Conservation (phyloP, 371 early-diverging fungal genomes). For the Ordospora colligata region DNA sequence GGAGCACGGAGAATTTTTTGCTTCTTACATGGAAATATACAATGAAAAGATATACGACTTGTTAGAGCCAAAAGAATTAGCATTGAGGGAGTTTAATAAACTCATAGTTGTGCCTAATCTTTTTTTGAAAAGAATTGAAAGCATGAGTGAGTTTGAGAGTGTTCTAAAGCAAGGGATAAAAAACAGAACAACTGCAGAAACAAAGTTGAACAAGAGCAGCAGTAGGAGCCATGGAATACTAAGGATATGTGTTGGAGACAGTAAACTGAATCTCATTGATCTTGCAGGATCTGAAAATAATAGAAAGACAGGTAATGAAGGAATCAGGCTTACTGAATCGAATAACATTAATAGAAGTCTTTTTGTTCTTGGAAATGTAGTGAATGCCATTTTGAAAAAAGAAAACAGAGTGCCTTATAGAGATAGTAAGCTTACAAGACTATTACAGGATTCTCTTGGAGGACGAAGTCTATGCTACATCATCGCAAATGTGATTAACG, state of each 20-base stretch:
- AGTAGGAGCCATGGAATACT: slow-evolving; percentile 44
- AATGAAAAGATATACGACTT: slow-evolving; percentile 46
- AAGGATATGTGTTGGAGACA: slow-evolving; percentile 64
- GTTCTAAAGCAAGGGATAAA: slow-evolving; percentile 43
- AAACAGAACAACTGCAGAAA: slow-evolving; percentile 30
- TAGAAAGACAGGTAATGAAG: slow-evolving; percentile 65
- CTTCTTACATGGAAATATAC: slow-evolving; percentile 55
- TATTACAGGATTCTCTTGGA: slow-evolving; percentile 90
- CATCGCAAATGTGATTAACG: slow-evolving; percentile 64
- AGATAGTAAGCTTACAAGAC: slow-evolving; percentile 90
- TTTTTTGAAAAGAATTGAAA: slow-evolving; percentile 54
- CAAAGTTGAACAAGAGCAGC: slow-evolving; percentile 45
- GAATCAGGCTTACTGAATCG: slow-evolving; percentile 65
- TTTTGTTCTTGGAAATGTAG: slow-evolving; percentile 67
- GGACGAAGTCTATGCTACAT: slow-evolving; percentile 87
- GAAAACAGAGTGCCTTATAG: slow-evolving; percentile 72
- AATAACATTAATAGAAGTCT: slow-evolving; percentile 68
- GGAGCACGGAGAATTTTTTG: slow-evolving; percentile 9
- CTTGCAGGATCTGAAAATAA: slow-evolving; percentile 71
- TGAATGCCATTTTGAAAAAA: slow-evolving; percentile 67
- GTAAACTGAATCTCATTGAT: slow-evolving; percentile 68
- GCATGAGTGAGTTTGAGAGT: slow-evolving; percentile 62
- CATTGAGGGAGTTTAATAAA: slow-evolving; percentile 65
- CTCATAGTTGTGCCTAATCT: slow-evolving; percentile 60
- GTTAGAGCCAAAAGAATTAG: slow-evolving; percentile 11